These are phyloP conservation scores for Marasmius fiardii DNA, from an alignment of 1,284 basidiomycete species.

Conservation along the genomic window DNA sequence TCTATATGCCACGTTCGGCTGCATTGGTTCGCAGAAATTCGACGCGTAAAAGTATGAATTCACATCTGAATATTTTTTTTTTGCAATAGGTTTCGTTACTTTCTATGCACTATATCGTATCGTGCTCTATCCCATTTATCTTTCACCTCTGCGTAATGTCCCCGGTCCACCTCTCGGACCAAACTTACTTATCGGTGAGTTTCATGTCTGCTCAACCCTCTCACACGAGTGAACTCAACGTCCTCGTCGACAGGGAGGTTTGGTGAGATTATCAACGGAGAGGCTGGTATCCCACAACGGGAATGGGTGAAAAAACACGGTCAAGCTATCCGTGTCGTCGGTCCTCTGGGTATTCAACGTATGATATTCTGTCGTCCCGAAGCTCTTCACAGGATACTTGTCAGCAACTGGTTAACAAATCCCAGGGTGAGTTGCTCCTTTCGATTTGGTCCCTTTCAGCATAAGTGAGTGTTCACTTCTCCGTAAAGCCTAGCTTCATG, in stretches of 20 bases:
- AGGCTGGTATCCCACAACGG: slow-evolving; percentile 42
- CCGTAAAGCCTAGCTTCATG: slow-evolving; percentile 38
- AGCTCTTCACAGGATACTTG: slow-evolving; percentile 40
- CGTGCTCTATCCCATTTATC: slow-evolving; percentile 33
- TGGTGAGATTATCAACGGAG: slow-evolving; percentile 32
- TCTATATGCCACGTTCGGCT: neutral
- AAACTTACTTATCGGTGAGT: slow-evolving; percentile 34
- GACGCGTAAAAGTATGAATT: no score
- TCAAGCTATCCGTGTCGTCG: slow-evolving; percentile 38
- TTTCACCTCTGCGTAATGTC: slow-evolving; percentile 39
- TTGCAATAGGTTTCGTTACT: neutral
- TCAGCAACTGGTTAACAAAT: slow-evolving; percentile 43
- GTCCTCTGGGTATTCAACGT: slow-evolving; percentile 43
- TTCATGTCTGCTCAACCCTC: slow-evolving; percentile 8
- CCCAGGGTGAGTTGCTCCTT: slow-evolving; percentile 31
- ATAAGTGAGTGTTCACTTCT: neutral
- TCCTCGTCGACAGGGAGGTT: slow-evolving; percentile 2
- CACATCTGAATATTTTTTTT: neutral
- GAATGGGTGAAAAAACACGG: slow-evolving; percentile 45
- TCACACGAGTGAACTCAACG: neutral
- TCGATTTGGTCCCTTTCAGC: neutral
- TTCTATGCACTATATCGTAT: slow-evolving; percentile 22
- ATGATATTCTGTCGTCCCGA: slow-evolving; percentile 40
- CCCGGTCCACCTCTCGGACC: slow-evolving; percentile 38
- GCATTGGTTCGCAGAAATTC: neutral